phyloP scores from a whole-genome alignment of 768 basidiomycete species.

The Pulveroboletus frians region DNA sequence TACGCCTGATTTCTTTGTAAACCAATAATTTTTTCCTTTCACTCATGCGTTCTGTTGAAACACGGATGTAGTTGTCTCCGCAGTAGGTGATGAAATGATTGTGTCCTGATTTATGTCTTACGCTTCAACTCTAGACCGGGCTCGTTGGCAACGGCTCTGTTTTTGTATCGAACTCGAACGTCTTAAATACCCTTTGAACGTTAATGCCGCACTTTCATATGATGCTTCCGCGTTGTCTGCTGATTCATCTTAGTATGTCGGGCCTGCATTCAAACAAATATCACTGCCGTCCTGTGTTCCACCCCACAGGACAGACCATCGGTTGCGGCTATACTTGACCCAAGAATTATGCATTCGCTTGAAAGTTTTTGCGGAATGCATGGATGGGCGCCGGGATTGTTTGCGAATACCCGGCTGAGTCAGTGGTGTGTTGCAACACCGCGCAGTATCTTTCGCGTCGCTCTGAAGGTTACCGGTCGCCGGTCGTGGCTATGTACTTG shows the following conservation, averaged over 20 bases:
- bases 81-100: constrained; percentile 10
- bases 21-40: constrained; percentile 2
- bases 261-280: neutral
- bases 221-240: neutral
- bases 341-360: neutral
- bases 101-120: constrained; percentile 6
- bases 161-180: neutral
- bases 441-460: neutral
- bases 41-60: constrained; percentile 7
- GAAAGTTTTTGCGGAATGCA: neutral
- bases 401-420: neutral
- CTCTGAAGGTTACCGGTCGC: neutral
- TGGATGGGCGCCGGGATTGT: neutral
- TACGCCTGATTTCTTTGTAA: constrained; percentile 9
- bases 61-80: constrained; percentile 6
- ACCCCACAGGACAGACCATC: neutral
- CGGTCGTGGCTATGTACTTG: neutral
- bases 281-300: neutral
- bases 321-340: neutral
- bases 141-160: neutral
- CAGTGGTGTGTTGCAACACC: neutral
- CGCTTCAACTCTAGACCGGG: constrained; percentile 5
- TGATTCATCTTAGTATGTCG: neutral
- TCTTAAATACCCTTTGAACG: neutral
- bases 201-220: neutral